A percentile compares a stretch with the other conserved stretches of the same genome.
Conservation (phyloP, 2,329 filamentous ascomycete species). For the Fusarium fujikuroi region DNA sequence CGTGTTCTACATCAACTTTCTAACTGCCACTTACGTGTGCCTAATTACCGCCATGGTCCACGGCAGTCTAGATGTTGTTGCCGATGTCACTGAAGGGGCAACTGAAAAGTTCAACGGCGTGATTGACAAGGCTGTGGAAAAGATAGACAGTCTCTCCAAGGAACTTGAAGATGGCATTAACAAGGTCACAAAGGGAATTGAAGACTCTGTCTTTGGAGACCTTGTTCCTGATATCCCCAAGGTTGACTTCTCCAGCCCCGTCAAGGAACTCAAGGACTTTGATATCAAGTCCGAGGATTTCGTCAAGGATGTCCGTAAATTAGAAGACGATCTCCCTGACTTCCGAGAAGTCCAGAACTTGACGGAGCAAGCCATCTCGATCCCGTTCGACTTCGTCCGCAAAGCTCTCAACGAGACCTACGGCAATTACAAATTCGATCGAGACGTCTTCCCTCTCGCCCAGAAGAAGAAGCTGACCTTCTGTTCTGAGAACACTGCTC, state of each 20-base stretch:
- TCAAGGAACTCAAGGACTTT: conserved; percentile 76
- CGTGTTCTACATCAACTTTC: conserved; percentile 90
- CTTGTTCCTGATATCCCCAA: conserved; percentile 56
- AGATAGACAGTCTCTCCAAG: conserved; percentile 67
- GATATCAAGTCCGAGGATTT: conserved; percentile 74
- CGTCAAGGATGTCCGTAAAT: conserved; percentile 72
- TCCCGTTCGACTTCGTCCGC: conserved; percentile 86
- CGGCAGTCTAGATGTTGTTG: conserved; percentile 77
- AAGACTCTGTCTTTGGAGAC: conserved; percentile 61
- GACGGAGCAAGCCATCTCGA: conserved; percentile 76
- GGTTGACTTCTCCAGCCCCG: conserved; percentile 72
- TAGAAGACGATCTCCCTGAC: conserved; percentile 83
- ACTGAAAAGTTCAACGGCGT: conserved; percentile 62
- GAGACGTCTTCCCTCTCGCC: conserved; percentile 82
- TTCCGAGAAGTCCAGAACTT: conserved; percentile 87
- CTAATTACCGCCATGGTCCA: conserved; percentile 85
- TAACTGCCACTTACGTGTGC: conserved; percentile 90
- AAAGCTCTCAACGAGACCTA: conserved; percentile 76
- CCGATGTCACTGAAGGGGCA: conserved; percentile 62
- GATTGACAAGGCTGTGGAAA: conserved; percentile 65
- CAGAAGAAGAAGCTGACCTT: conserved; percentile 85
- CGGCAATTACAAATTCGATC: conserved; percentile 80
- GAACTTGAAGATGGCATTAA: conserved; percentile 61
- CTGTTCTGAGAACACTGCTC: conserved; percentile 85
- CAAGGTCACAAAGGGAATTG: conserved; percentile 57